phyloP scores from a whole-genome alignment of 2,329 filamentous ascomycete genomes.

The Cytospora piceae region DNA sequence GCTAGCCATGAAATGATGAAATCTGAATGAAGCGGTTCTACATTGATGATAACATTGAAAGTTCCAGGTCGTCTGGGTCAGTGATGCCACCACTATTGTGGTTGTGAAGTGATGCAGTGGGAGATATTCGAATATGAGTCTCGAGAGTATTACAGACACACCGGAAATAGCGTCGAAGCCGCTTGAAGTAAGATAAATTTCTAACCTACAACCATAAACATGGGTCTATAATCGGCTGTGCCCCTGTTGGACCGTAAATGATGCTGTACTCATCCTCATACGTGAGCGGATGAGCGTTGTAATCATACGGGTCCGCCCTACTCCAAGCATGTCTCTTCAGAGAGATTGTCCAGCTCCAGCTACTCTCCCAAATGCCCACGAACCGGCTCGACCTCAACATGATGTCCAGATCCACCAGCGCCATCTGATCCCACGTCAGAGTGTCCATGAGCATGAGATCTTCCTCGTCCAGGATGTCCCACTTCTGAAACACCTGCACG shows the following conservation, averaged over 20 bases:
- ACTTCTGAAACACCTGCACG: constrained; percentile 28
- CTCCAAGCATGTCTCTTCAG: constrained; percentile 28
- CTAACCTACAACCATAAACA: constrained; percentile 20
- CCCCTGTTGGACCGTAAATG: constrained; percentile 10
- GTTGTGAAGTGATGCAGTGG: neutral
- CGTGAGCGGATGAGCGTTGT: constrained; percentile 13
- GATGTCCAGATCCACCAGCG: constrained; percentile 28
- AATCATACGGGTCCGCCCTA: constrained; percentile 15
- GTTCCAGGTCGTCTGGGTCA: neutral
- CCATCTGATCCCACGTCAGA: constrained; percentile 30
- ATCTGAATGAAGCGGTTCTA: neutral
- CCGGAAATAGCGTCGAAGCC: neutral
- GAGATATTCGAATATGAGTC: no score
- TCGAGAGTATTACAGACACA: neutral
- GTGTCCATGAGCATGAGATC: constrained; percentile 27
- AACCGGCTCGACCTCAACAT: constrained; percentile 29
- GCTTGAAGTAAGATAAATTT: neutral
- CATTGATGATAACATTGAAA: neutral
- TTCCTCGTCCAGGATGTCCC: constrained; percentile 26
- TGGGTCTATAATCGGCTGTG: constrained; percentile 24
- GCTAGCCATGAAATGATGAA: constrained; percentile 6
- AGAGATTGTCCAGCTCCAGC: constrained; percentile 28
- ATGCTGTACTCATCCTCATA: constrained; percentile 26
- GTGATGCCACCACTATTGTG: neutral
- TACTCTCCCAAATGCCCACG: constrained; percentile 31